Percentiles rank a stretch among this genome's conserved stretches.
phyloP scores from a whole-genome alignment of 345 rosid species.

The Angophora floribunda region DNA sequence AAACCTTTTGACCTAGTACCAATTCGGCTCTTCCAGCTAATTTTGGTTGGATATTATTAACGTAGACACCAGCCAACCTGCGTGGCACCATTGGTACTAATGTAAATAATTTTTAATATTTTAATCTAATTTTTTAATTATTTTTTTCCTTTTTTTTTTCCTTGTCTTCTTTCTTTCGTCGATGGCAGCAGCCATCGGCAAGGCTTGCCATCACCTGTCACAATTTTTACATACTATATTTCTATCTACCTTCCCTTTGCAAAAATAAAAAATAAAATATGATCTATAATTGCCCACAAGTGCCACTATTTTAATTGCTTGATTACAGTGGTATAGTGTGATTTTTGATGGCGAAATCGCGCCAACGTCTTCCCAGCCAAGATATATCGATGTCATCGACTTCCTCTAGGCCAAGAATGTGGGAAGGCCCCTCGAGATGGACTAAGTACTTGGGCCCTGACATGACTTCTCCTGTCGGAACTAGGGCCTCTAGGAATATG shows the following conservation, averaged over 20 bases:
- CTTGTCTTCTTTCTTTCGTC: too few relatives aligned
- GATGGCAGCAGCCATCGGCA: too few relatives aligned
- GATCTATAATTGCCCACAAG: not conserved
- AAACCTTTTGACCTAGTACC: too few relatives aligned
- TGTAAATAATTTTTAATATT: too few relatives aligned
- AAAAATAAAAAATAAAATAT: too few relatives aligned
- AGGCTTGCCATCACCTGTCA: too few relatives aligned
- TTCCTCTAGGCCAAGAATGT: conserved; percentile 60
- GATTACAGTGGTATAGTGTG: not conserved
- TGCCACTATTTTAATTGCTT: not conserved
- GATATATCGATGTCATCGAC: conserved; percentile 50
- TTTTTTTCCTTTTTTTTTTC: too few relatives aligned
- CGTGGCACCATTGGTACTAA: too few relatives aligned
- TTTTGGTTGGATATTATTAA: too few relatives aligned
- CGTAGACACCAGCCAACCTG: too few relatives aligned
- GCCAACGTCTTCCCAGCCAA: conserved; percentile 16
- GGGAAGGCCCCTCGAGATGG: conserved; percentile 96
- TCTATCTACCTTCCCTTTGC: not conserved
- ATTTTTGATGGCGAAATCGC: conserved; percentile 45
- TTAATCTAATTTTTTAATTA: too few relatives aligned
- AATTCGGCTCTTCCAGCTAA: too few relatives aligned
- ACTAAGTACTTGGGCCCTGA: conserved; percentile 89
- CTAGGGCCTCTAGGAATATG: conserved; percentile 44
- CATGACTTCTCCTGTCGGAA: conserved; percentile 34
- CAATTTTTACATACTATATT: not conserved